Evolutionary conservation across 129 eudicot genomes (phyloP), one percentile per base, ranked within the genome.

Genomic region (Pseudognaphalium luteoalbum): DNA sequence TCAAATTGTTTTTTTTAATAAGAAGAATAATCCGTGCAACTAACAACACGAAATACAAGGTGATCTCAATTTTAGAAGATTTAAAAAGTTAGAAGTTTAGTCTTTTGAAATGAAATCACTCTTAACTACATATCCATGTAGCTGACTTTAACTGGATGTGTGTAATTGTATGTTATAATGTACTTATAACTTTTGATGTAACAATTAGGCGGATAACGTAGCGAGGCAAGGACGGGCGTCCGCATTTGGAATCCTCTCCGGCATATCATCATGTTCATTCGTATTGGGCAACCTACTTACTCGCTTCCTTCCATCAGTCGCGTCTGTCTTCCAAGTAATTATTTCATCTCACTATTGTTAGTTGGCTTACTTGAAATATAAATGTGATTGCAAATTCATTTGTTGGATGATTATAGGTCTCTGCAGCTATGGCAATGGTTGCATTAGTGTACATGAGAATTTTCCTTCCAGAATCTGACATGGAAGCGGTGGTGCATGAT

Each of bases 381-480:
- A 4, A 7, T 12, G 6, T 14, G 17, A 3, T 28, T 17, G 47
- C 32, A 14, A 14, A 47, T 17, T 64, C 3, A 21, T 42, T 69
- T n/a, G 29, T 0, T 69, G 44, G 73, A 4, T 68, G 35, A 44
- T 28, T 39, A 25, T 72, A 89, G 96, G 88, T 89, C 20, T 79
- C 96, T 75, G 82, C 96, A 12, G 81, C 83, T 37, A 77, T 83
- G 71, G 81, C 85, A 6, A 81, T 76, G 35, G 28, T 89, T n/a
- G 71, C 96, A 16, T 62, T 83, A 66, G 64, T 89, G 15, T 89
- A 89, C 82, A 89, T 87, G 96, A 89, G 86, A 79, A 54, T 85
- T 6, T 89, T 89, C 51, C 89, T 89, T 21, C 80, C 84, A 1
- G 91, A 89, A 61, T 87, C 96, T 44, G 50, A 66, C 12, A n/a